Evolutionary conservation across 2,329 filamentous ascomycete species (phyloP), one percentile per base, ranked within the genome.

Genomic region (Cordyceps javanica): DNA sequence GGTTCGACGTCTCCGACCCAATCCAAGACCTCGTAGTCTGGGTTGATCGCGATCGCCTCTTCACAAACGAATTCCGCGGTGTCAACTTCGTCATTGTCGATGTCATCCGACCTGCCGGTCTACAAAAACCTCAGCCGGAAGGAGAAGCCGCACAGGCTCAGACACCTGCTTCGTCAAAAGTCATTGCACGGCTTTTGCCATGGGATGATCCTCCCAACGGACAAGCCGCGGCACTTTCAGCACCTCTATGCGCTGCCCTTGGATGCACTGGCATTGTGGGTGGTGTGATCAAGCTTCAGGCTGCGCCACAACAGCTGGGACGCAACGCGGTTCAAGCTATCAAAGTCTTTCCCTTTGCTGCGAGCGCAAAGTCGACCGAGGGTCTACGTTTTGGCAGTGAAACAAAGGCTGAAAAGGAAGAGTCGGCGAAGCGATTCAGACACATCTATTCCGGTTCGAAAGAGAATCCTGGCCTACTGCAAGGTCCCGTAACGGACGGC

Each of bases 141-240:
- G 85, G 85, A 57, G 87, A 89, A 53, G 80, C 82, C 23, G 77
- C 80, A 58, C 73, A 74, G 55, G 78, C 86, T 2, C 75, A 79
- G 8, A 67, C 64, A 30, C 62, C 60, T 16, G 68, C 70, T 3
- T 65, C 70, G 13, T 66, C 71, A 16, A 93, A 87, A 63, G 74
- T 97, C 1, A 82, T 97, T 38, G 93, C 91, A 2, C 83, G 82
- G 61, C 71, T 97, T 3, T 77, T 82, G 39, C 75, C 84, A 1
- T 99, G 94, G 95, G 83, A 92, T 59, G 90, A 96, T 66, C 87
- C 91, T 1, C 91, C 94, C 1, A 90, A 93, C 67, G 86, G 85
- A 55, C 86, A 89, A 61, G 89, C 93, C 60, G 83, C 85, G 50
- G 90, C 90, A 1, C 76, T 99, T 25, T 97, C 94, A 1, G 82